A percentile compares a stretch with the other conserved stretches of the same genome.
phyloP scores from a whole-genome alignment of 2,329 filamentous ascomycete species.

The Chrysoporthe cubensis region DNA sequence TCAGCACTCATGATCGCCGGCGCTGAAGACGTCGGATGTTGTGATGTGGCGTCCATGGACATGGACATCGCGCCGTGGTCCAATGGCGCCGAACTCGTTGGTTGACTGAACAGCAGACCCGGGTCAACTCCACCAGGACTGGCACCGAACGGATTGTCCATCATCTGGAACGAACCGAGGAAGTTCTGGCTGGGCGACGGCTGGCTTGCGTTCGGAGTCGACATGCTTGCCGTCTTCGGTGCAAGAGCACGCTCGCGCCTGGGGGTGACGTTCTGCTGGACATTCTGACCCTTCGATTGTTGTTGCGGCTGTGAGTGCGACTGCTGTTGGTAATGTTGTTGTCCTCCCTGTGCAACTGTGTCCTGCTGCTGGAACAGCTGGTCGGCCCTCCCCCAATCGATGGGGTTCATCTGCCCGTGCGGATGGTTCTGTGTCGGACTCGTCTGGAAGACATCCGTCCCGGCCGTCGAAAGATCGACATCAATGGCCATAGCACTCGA shows the following conservation, averaged over 20 bases:
- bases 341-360: constrained; percentile 36
- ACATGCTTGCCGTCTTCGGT: constrained; percentile 50
- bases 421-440: constrained; percentile 33
- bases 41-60: constrained; percentile 20
- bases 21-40: constrained; percentile 29
- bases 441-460: constrained; percentile 49
- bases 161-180: constrained; percentile 46
- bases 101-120: constrained; percentile 57
- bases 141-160: constrained; percentile 55
- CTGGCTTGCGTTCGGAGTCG: constrained; percentile 38
- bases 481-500: constrained; percentile 24
- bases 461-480: constrained; percentile 51
- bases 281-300: constrained; percentile 30
- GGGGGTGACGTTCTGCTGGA: constrained; percentile 36
- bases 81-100: constrained; percentile 53
- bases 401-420: constrained; percentile 54
- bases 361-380: constrained; percentile 58
- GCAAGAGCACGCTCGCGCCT: constrained; percentile 52
- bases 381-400: constrained; percentile 61
- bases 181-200: constrained; percentile 32
- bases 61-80: constrained; percentile 36
- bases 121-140: constrained; percentile 59
- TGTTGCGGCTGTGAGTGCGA: constrained; percentile 25
- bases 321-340: constrained; percentile 32
- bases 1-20: constrained; percentile 31